Evolutionary conservation across 1,284 basidiomycete genomes (phyloP), one percentile per base, ranked within the genome.

Genomic region (Pascua sp.): DNA sequence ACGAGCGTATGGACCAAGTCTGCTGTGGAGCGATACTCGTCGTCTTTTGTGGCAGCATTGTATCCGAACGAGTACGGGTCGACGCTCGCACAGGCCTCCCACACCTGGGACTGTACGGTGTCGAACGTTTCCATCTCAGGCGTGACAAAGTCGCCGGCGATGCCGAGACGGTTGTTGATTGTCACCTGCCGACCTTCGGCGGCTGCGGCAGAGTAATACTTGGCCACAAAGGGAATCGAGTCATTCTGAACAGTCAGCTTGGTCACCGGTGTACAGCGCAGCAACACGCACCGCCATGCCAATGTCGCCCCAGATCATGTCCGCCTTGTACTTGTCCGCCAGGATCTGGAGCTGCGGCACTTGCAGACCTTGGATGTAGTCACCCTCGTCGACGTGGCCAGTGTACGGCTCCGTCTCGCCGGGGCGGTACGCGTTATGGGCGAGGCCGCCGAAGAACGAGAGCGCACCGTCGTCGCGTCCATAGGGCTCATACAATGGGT

Each of bases 301-400:
- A 15, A 85, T 84, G 61, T 85, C 75, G 24, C 53, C 81, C 82
- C 83, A 65, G 39, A 85, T 81, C 48, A 85, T 82, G 58, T 85
- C 83, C 0, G 79, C 80, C 41, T 78, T 80, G 51, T 85, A 85
- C 15, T 78, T 77, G 16, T 78, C 65, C 0, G 81, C 81, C 4
- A 85, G 74, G 15, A 80, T 80, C 7, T 80, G 60, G 83, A 85
- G 85, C 51, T 85, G 84, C 2, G 81, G 81, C 18, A 81, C 71
- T 64, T 82, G 83, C 16, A 85, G 61, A 57, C 85, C 83, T 12
- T 80, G 69, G 18, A 85, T 44, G 55, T 81, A 85, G 64, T 85
- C 83, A 2, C 73, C 69, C 24, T 83, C 82, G 11, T 79, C 65
- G 15, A 83, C 61, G 40, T 75, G 72, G 9, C 84, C 84, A 0